These are phyloP conservation scores for Fusarium continuum DNA, from an alignment of 2,329 filamentous ascomycete species.

Conservation along the genomic window DNA sequence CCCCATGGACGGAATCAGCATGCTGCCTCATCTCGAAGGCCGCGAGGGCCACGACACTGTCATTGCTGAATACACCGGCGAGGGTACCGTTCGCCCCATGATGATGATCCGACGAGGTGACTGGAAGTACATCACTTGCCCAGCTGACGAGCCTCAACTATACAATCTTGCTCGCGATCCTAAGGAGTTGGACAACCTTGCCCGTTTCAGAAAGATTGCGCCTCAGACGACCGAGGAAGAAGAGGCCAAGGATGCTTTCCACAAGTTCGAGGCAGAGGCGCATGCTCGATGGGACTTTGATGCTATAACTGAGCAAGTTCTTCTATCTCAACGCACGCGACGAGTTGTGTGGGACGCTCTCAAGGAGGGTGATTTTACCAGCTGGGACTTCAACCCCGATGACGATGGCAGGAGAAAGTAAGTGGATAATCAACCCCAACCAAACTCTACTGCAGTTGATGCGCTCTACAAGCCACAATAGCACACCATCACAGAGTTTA, in stretches of 20 bases:
- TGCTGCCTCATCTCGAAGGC: slow-evolving; percentile 79
- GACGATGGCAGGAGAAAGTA: slow-evolving; percentile 74
- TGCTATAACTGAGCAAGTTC: slow-evolving; percentile 76
- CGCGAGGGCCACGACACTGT: slow-evolving; percentile 80
- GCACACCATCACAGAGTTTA: slow-evolving; percentile 41
- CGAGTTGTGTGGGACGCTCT: slow-evolving; percentile 83
- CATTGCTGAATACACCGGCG: slow-evolving; percentile 94
- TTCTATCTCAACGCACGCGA: slow-evolving; percentile 80
- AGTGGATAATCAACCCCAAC: slow-evolving; percentile 41
- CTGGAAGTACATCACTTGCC: slow-evolving; percentile 92
- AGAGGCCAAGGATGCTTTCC: slow-evolving; percentile 60
- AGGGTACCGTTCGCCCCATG: slow-evolving; percentile 86
- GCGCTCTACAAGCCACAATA: slow-evolving; percentile 34
- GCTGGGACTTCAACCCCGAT: slow-evolving; percentile 86
- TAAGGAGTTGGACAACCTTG: slow-evolving; percentile 78
- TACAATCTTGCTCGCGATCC: slow-evolving; percentile 83
- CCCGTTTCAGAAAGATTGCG: slow-evolving; percentile 54
- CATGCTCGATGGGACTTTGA: slow-evolving; percentile 82
- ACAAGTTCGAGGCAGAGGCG: slow-evolving; percentile 78
- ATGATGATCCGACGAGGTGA: slow-evolving; percentile 92
- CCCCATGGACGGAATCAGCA: slow-evolving; percentile 86
- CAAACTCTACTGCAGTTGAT: slow-evolving; percentile 20
- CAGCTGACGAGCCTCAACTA: slow-evolving; percentile 83
- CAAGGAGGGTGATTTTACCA: slow-evolving; percentile 76
- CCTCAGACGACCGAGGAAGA: slow-evolving; percentile 55